These are phyloP conservation scores for Rhizophora mangle DNA, from an alignment of 345 rosid species.

Conservation along the genomic window DNA sequence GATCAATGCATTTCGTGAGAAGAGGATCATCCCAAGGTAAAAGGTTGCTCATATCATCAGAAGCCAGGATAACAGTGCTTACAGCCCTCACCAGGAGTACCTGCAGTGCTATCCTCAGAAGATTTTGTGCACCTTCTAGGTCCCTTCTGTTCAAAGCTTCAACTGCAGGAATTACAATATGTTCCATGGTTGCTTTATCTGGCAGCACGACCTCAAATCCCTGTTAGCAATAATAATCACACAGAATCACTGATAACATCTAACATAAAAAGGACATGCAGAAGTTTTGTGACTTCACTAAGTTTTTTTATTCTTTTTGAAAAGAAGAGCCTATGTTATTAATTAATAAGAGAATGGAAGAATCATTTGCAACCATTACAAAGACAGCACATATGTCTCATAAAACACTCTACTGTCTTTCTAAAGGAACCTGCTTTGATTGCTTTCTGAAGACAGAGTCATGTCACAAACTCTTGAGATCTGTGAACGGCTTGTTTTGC, in stretches of 20 bases:
- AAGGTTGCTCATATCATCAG: slow-evolving; percentile 34
- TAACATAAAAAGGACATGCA: not conserved
- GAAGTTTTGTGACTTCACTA: too few relatives aligned
- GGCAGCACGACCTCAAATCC: slow-evolving; percentile 51
- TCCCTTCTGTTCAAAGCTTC: slow-evolving; percentile 43
- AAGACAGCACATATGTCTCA: too few relatives aligned
- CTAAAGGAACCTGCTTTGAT: too few relatives aligned
- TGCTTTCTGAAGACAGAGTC: too few relatives aligned
- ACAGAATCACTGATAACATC: not conserved
- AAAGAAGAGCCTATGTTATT: too few relatives aligned
- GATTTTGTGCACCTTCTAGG: slow-evolving; percentile 46
- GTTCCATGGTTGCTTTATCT: slow-evolving; percentile 52
- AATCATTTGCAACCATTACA: too few relatives aligned
- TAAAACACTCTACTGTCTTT: too few relatives aligned
- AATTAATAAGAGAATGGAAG: too few relatives aligned
- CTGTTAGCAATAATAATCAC: slow-evolving; percentile 13
- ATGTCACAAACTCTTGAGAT: too few relatives aligned
- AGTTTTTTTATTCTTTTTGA: too few relatives aligned
- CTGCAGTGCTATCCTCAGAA: slow-evolving; percentile 50
- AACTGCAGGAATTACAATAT: slow-evolving; percentile 41
- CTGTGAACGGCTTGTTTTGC: too few relatives aligned
- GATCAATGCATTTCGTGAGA: slow-evolving; percentile 46
- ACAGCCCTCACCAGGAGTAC: slow-evolving; percentile 53
- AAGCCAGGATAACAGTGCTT: slow-evolving; percentile 39
- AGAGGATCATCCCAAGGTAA: slow-evolving; percentile 51